A percentile compares a stretch with the other conserved stretches of the same genome.
Evolutionary conservation across 805 yeast genomes (phyloP).

Genomic region (Grigorovia transvaalensis): DNA sequence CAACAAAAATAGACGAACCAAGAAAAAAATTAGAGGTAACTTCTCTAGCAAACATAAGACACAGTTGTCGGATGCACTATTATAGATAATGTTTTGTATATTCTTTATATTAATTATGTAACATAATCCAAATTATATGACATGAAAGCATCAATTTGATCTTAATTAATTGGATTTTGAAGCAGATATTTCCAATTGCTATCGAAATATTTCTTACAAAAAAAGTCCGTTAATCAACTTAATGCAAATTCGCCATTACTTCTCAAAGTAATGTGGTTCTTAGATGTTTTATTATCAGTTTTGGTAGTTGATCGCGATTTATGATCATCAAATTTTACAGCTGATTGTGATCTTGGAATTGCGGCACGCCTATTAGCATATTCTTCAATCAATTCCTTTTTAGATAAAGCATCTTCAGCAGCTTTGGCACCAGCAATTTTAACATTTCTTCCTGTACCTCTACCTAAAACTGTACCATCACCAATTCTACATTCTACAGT

Average conservation of each 20-base stretch:
- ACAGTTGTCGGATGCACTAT: not conserved
- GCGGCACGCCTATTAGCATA: conserved; percentile 48
- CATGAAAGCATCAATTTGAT: not conserved
- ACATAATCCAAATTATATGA: not conserved
- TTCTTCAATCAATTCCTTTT: conserved; percentile 50
- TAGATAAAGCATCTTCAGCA: conserved; percentile 66
- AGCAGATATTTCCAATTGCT: too few relatives aligned
- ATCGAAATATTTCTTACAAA: too few relatives aligned
- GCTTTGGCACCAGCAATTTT: conserved; percentile 79
- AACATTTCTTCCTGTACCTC: conserved; percentile 56
- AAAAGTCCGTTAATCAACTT: not conserved
- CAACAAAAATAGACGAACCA: conserved; percentile 2
- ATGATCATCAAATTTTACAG: conserved; percentile 8
- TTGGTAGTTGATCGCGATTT: not conserved
- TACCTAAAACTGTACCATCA: conserved; percentile 53
- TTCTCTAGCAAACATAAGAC: conserved; percentile 9
- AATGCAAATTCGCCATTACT: conserved; percentile 7
- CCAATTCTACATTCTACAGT: conserved; percentile 58
- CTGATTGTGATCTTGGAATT: conserved; percentile 35
- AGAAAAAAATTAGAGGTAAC: conserved; percentile 13
- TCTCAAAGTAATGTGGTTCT: conserved; percentile 2
- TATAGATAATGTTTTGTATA: not conserved
- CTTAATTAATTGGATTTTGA: too few relatives aligned
- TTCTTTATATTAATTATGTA: not conserved
- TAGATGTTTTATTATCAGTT: not conserved